A percentile compares a stretch with the other conserved stretches of the same genome.
phyloP scores from a whole-genome alignment of 1,284 basidiomycete species.

The Macrocystidia cucumis region DNA sequence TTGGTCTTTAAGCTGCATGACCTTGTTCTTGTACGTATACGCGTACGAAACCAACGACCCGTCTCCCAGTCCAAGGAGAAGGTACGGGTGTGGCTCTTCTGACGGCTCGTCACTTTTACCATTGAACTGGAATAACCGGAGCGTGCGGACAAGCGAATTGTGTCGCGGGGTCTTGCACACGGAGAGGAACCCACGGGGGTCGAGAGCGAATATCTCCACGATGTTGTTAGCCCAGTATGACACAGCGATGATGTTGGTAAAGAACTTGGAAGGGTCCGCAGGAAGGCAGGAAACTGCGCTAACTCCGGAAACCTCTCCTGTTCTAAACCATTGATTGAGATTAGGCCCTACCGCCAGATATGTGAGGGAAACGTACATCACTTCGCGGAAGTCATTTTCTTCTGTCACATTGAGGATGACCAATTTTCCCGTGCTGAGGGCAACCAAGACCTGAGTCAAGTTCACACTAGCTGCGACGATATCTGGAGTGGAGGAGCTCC shows the following conservation, averaged over 20 bases:
- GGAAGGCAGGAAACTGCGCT: slow-evolving; percentile 60
- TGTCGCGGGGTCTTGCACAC: slow-evolving; percentile 37
- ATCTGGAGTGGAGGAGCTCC: slow-evolving; percentile 14
- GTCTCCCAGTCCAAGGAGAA: slow-evolving; percentile 77
- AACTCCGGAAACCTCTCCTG: slow-evolving; percentile 32
- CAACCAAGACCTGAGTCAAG: slow-evolving; percentile 60
- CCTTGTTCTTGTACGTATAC: slow-evolving; percentile 44
- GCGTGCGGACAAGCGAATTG: slow-evolving; percentile 59
- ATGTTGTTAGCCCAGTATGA: slow-evolving; percentile 73
- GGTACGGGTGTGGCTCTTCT: slow-evolving; percentile 37
- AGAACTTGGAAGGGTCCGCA: slow-evolving; percentile 37
- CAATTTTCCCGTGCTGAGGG: slow-evolving; percentile 50
- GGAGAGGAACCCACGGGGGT: slow-evolving; percentile 27
- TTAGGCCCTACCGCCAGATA: not conserved
- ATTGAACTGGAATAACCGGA: slow-evolving; percentile 66
- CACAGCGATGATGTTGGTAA: slow-evolving; percentile 45
- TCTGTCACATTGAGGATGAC: slow-evolving; percentile 41
- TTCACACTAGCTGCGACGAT: slow-evolving; percentile 67
- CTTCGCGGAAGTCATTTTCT: slow-evolving; percentile 27
- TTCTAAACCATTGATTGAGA: slow-evolving; percentile 7
- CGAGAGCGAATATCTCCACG: slow-evolving; percentile 50
- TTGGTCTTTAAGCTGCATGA: slow-evolving; percentile 38
- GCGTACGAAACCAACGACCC: slow-evolving; percentile 67
- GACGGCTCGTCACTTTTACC: slow-evolving; percentile 24
- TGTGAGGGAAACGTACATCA: slow-evolving; percentile 22